phyloP scores from a whole-genome alignment of 1,139 yeast species.

The Scheffersomyces cryptocercus region DNA sequence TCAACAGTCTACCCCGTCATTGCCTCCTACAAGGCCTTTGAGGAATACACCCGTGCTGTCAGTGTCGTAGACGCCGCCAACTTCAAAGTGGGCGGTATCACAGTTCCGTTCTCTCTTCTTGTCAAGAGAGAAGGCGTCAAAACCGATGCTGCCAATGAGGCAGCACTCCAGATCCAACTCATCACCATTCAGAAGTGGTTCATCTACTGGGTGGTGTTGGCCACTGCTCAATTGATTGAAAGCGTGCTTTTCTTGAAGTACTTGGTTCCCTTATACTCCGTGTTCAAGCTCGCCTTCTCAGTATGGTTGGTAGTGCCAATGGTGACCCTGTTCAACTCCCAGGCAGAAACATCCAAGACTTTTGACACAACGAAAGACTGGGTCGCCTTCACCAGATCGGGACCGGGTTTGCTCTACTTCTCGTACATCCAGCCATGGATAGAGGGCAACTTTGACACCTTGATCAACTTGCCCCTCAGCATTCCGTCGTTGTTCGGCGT shows the following conservation, averaged over 20 bases:
- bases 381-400: conserved; percentile 21
- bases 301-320: conserved; percentile 59
- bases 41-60: conserved; percentile 31
- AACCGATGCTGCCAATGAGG: conserved; percentile 11
- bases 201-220: conserved; percentile 57
- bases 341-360: conserved; percentile 1
- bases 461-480: background rate
- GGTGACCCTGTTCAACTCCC: conserved; percentile 10
- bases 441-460: conserved; percentile 18
- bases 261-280: conserved; percentile 50
- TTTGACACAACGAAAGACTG: conserved; percentile 18
- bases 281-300: conserved; percentile 41
- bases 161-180: conserved; percentile 26
- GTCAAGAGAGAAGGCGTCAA: conserved; percentile 15
- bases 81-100: conserved; percentile 36
- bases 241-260: conserved; percentile 31
- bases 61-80: conserved; percentile 25
- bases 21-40: conserved; percentile 54
- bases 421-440: conserved; percentile 34
- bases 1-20: conserved; percentile 53
- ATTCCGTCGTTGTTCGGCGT: background rate
- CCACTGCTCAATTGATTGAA: conserved; percentile 35
- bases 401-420: conserved; percentile 42
- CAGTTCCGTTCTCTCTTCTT: conserved; percentile 32
- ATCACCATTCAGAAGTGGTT: conserved; percentile 55